A percentile compares a stretch with the other conserved stretches of the same genome.
Conservation (phyloP, 169 alveolate species). For the Eimeria acervulina region DNA sequence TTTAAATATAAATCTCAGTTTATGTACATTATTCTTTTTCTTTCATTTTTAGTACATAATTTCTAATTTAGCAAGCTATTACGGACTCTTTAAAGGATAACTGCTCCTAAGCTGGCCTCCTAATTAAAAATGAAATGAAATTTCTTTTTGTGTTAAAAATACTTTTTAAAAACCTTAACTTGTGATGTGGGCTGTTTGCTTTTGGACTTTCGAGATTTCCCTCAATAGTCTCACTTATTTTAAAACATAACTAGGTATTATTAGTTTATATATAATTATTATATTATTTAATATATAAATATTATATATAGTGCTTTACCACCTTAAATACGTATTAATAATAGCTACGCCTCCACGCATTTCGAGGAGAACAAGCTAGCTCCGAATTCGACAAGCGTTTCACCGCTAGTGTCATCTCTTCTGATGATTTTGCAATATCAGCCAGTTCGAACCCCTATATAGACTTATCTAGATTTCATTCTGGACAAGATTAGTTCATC, state of each 20-base stretch:
- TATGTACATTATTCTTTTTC: too few species aligned
- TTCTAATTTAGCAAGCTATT: too few species aligned
- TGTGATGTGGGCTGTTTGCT: conserved; percentile 90
- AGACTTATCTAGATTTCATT: conserved; percentile 69
- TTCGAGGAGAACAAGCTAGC: conserved; percentile 92
- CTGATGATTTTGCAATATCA: conserved; percentile 88
- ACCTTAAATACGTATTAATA: not conserved
- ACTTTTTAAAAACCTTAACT: conserved; percentile 85
- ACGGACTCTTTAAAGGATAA: too few species aligned
- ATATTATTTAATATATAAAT: not conserved
- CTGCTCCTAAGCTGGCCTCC: too few species aligned
- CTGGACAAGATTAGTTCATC: conserved; percentile 87
- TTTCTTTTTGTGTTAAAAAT: too few species aligned
- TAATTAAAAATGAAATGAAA: too few species aligned
- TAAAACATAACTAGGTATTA: not conserved
- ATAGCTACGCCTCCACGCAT: conserved; percentile 85
- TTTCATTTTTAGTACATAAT: too few species aligned
- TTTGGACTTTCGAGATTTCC: conserved; percentile 86
- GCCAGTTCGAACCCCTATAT: conserved; percentile 87
- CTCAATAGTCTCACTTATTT: conserved; percentile 86
- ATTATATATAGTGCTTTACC: conserved; percentile 73
- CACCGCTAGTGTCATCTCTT: conserved; percentile 89
- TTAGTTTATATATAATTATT: not conserved
- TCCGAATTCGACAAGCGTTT: conserved; percentile 87
- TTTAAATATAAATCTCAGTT: too few species aligned